Evolutionary conservation across 768 basidiomycete genomes (phyloP), one percentile per base, ranked within the genome.

Genomic region (Phaeotremella fagi): DNA sequence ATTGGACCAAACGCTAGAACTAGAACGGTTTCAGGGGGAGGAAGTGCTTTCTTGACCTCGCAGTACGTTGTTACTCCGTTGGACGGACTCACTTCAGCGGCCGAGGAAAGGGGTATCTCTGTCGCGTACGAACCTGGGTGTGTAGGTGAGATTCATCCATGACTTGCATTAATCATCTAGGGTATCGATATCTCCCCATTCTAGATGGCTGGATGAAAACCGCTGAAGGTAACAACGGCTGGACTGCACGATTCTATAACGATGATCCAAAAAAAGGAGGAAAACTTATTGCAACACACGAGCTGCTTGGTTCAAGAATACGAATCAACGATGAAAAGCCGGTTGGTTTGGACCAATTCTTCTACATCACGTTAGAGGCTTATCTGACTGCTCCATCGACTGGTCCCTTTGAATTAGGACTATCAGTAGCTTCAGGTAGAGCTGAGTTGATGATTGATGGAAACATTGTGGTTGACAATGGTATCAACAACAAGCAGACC

Each of bases 31-130:
- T 72, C 72, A 12, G 88, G 87, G 23, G 87, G 87, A 29, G 87
- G 87, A 28, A 85, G 85, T 9, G 83, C 84, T 9, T 79, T 81
- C 2, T 77, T 90, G 48, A 85, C 82, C 54, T 76, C 87, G 0
- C 83, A 83, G 3, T 87, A 86, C 76, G 77, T 82, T 25, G 76
- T 83, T 16, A 81, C 81, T 3, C 85, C 86, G 1, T 84, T 77
- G 64, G 79, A 83, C 25, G 85, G 84, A 6, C 77, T 87, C 23
- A 63, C 68, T 16, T 68, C 70, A 22, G 78, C 77, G 45, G 79
- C 80, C n/a, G 33, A 35, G n/a, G 33, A 35, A 35, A 35, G 33
- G 33, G 71, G 77, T 6, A 79, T 52, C 36, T 75, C 79, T 3
- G 74, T 85, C 48, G 64, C 75, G 24, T 82, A 85, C 62, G 72